Conservation (phyloP, 129 eudicot species). For the Saposhnikovia divaricata region DNA sequence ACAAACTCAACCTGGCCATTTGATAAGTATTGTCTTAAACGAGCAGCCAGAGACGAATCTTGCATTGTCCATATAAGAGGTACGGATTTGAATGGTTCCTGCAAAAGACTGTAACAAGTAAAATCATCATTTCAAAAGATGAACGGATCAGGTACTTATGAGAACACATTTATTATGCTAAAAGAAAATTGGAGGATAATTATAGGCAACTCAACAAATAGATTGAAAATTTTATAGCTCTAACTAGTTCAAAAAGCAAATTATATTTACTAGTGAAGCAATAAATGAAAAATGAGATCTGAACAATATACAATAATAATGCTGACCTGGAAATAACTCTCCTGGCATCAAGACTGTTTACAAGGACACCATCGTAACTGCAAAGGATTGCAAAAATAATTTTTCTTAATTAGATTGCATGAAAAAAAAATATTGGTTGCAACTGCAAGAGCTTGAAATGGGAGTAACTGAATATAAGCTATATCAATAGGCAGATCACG, state of each 20-base stretch:
- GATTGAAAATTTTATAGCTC: background rate
- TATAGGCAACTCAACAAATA: background rate
- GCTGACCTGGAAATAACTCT: constrained; percentile 54
- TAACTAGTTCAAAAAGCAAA: background rate
- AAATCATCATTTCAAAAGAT: constrained; percentile 27
- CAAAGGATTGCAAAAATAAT: constrained; percentile 10
- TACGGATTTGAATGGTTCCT: constrained; percentile 85
- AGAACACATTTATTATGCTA: background rate
- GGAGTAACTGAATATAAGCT: background rate
- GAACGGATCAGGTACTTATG: background rate
- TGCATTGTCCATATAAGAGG: constrained; percentile 89
- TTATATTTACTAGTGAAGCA: background rate
- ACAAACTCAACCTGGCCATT: constrained; percentile 42
- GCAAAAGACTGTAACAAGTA: constrained; percentile 76
- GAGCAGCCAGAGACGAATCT: constrained; percentile 57
- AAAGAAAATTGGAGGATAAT: background rate
- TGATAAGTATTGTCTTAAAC: constrained; percentile 38
- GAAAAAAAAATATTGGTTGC: background rate
- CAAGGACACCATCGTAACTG: constrained; percentile 91
- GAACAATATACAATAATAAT: background rate
- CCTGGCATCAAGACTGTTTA: constrained; percentile 66
- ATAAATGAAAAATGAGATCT: background rate
- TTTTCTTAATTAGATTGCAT: background rate
- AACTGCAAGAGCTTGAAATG: background rate
- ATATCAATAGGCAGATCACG: background rate